Base-by-base conservation (phyloP, 495 filamentous ascomycete species). In the Bryoglossum gracile region DNA sequence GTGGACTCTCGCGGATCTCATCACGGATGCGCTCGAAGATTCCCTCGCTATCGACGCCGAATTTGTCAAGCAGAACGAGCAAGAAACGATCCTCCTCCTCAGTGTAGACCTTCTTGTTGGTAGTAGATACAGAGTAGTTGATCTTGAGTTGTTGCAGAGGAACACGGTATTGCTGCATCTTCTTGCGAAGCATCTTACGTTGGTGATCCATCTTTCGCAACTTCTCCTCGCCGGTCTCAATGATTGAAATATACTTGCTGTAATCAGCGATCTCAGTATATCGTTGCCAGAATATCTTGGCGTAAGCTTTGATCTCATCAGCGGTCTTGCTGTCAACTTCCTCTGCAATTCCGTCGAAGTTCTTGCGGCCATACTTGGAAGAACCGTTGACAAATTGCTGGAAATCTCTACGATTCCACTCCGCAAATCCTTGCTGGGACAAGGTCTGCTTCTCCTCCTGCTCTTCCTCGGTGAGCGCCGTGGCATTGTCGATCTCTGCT, bases 31-130 rank as follows among this genome's bases (percentile, higher is more conserved):
- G 81, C 52, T 94, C 88, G 56, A 87, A 88, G 43, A 94, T 76
- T 23, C 79, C 77, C 58, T 92, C 89, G 2, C 83, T 84, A 44
- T 94, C 87, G 10, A 97, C 77, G 16, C 94, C 94, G 58, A 84
- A 86, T 65, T 81, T 83, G 63, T 99, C 89, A 2, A 99, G 68
- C 69, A 95, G 85, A 30, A 97, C 90, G 23, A 99, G 73, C 41
- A 99, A 71, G 68, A 99, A 99, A 9, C 94, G 81, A 60, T 99
- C 94, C 66, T 99, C 94, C 61, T 99, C 94, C 61, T 97, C 94
- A 0, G 92, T 96, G 61, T 99, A 99, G 4, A 97, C 89, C 70
- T 97, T 97, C 74, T 99, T 99, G 71, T 99, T 99, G 39, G 94
- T 99, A 2, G 94, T 99, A 2, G 89, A 94, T 17, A 99, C 92